Evolutionary conservation across 805 yeast species (phyloP).

Genomic region (Millerozyma acaciae): DNA sequence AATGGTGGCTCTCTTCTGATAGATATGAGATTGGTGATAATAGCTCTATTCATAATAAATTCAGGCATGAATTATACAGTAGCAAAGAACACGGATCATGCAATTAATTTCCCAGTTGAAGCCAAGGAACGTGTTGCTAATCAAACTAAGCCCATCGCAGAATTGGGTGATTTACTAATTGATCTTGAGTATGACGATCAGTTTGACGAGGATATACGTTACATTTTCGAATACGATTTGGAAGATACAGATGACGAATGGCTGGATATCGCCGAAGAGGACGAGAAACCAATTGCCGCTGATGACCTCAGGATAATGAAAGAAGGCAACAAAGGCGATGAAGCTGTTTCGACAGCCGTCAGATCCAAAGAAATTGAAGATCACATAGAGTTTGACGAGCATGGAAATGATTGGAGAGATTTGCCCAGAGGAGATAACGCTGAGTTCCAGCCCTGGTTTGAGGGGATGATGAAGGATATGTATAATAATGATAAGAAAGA

Average conservation of each 20-base stretch:
- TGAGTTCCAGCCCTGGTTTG: slow-evolving; percentile 17
- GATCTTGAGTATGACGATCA: slow-evolving; percentile 59
- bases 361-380: slow-evolving; percentile 15
- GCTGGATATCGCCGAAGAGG: slow-evolving; percentile 13
- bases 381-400: slow-evolving; percentile 49
- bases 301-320: slow-evolving; percentile 7
- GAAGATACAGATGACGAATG: slow-evolving; percentile 24
- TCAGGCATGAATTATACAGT: slow-evolving; percentile 17
- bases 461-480: slow-evolving; percentile 13
- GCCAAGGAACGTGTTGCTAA: slow-evolving; percentile 15
- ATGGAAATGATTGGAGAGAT: slow-evolving; percentile 72
- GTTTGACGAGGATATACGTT: slow-evolving; percentile 64
- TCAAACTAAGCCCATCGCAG: slow-evolving; percentile 24
- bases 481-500: slow-evolving; percentile 11
- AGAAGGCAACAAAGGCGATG: neutral
- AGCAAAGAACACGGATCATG: slow-evolving; percentile 2
- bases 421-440: slow-evolving; percentile 58
- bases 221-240: slow-evolving; percentile 56
- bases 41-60: slow-evolving; percentile 41
- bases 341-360: slow-evolving; percentile 13
- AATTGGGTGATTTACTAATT: slow-evolving; percentile 50
- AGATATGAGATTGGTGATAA: slow-evolving; percentile 56
- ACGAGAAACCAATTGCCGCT: slow-evolving; percentile 4
- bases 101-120: slow-evolving; percentile 8
- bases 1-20: slow-evolving; percentile 58